Conservation (phyloP, 129 eudicot genomes). For the Gnaphalium uliginosum region DNA sequence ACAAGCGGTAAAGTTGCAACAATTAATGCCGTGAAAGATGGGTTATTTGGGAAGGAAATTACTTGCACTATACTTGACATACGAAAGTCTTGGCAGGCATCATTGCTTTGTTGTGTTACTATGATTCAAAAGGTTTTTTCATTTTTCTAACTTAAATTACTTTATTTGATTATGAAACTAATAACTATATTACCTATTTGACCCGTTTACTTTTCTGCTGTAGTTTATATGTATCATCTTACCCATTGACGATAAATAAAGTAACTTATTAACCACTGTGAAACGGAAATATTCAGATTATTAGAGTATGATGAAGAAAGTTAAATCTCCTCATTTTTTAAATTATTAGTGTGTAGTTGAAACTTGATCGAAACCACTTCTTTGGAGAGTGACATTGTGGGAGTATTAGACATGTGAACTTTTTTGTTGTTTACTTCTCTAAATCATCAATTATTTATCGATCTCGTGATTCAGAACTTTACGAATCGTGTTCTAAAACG, state of each 20-base stretch:
- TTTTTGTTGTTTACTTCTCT: slow-evolving; percentile 1
- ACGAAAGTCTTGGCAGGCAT: neutral
- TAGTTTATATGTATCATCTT: too few relatives aligned
- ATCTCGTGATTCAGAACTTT: neutral
- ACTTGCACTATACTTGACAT: neutral
- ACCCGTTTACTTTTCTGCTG: neutral
- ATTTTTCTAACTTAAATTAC: neutral
- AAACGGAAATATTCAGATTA: too few relatives aligned
- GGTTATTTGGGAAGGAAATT: neutral
- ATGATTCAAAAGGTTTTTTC: neutral
- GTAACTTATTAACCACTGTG: too few relatives aligned
- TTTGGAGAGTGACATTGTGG: slow-evolving; percentile 7
- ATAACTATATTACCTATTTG: neutral
- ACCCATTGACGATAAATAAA: too few relatives aligned
- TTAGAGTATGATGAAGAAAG: too few relatives aligned
- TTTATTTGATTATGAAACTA: neutral
- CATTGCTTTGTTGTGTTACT: slow-evolving; percentile 1
- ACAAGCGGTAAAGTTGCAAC: slow-evolving; percentile 15
- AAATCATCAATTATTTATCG: neutral
- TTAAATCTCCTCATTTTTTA: neutral
- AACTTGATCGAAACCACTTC: neutral
- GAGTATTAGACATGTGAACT: slow-evolving; percentile 25
- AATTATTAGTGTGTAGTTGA: neutral
- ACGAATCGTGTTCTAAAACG: too few relatives aligned
- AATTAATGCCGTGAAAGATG: slow-evolving; percentile 31